Conservation (phyloP, 2,329 filamentous ascomycete species). For the Lachnellula occidentalis region DNA sequence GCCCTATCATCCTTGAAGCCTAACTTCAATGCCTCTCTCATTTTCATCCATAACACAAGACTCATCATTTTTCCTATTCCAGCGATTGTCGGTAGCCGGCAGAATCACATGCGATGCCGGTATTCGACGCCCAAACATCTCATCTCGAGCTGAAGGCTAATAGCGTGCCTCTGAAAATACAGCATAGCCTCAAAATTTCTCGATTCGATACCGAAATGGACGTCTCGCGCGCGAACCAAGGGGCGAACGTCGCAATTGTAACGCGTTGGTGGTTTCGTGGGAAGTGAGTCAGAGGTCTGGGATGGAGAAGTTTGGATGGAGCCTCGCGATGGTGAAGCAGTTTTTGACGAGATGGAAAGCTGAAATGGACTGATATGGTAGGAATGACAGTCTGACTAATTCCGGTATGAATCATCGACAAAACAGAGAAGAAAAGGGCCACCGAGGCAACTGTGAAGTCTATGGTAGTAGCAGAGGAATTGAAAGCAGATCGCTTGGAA, state of each 20-base stretch:
- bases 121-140: not conserved
- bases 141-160: not conserved
- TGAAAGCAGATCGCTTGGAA: not conserved
- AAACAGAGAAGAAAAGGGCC: not conserved
- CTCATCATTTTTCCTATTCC: not conserved
- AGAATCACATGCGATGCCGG: not conserved
- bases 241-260: not conserved
- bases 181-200: not conserved
- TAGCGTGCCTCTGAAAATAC: not conserved
- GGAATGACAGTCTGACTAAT: not conserved
- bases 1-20: not conserved
- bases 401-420: not conserved
- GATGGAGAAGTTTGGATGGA: not conserved
- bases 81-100: not conserved
- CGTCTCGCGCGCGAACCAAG: not conserved
- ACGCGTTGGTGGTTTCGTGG: not conserved
- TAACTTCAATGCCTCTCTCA: not conserved
- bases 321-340: not conserved
- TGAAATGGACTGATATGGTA: not conserved
- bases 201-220: not conserved
- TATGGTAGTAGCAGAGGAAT: not conserved
- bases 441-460: not conserved
- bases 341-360: not conserved
- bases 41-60: not conserved
- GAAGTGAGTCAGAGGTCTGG: slow-evolving; percentile 1